These are phyloP conservation scores for Strobilomyces echinocephalus DNA, from an alignment of 768 basidiomycete species.

Conservation along the genomic window DNA sequence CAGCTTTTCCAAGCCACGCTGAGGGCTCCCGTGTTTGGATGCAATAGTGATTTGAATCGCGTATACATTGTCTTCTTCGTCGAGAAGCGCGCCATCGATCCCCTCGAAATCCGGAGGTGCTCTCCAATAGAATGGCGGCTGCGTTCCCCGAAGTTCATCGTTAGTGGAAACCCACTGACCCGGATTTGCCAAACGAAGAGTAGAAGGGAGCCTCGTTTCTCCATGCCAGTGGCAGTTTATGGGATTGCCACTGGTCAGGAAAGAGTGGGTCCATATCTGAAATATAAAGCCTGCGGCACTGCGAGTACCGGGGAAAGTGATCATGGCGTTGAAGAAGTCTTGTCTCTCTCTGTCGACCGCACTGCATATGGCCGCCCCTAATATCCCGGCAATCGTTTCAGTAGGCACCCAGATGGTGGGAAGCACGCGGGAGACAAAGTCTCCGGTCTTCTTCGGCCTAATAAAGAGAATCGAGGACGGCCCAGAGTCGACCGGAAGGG, in stretches of 20 bases:
- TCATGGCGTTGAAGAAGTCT: slow-evolving; percentile 2
- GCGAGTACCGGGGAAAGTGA: background rate
- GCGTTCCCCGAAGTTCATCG: background rate
- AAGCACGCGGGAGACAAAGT: background rate
- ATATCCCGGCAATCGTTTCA: background rate
- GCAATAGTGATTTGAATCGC: slow-evolving; percentile 1
- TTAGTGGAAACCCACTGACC: background rate
- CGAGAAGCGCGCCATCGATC: background rate
- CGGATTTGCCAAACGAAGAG: background rate
- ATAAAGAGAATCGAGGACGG: slow-evolving; percentile 2
- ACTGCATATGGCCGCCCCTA: background rate
- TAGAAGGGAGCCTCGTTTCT: background rate
- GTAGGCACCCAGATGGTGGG: slow-evolving; percentile 1
- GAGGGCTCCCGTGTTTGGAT: background rate
- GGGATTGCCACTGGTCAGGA: background rate
- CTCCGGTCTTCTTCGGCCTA: background rate
- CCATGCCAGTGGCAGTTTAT: background rate
- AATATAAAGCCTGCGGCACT: slow-evolving; percentile 1
- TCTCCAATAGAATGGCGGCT: slow-evolving; percentile 2
- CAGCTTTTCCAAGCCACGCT: slow-evolving; percentile 1
- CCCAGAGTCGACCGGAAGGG: background rate
- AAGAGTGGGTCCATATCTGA: slow-evolving; percentile 2
- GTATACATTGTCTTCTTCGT: background rate
- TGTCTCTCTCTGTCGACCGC: slow-evolving; percentile 1
- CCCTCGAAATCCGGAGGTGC: background rate